Evolutionary conservation across 768 basidiomycete species (phyloP).

Genomic region (Russula earlei): DNA sequence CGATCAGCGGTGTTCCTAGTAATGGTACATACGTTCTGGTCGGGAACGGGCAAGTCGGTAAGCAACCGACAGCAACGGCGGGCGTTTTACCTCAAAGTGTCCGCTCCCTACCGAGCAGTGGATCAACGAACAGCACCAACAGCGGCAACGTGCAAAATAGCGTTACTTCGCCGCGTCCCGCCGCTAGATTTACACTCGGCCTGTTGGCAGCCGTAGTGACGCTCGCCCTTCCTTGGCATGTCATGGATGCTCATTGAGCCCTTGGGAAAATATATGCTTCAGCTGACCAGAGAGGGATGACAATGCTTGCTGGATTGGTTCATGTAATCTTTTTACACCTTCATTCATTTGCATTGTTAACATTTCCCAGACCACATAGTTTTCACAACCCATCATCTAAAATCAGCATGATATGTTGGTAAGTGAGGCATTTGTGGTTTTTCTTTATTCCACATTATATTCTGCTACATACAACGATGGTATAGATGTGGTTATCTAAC

Average conservation of each 20-base stretch:
- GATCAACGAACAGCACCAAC: neutral
- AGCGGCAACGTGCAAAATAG: neutral
- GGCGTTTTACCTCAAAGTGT: constrained; percentile 17
- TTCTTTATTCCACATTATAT: too few species aligned
- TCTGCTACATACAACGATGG: too few species aligned
- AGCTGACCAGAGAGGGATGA: too few species aligned
- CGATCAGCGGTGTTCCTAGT: constrained; percentile 76
- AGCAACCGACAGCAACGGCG: constrained; percentile 40
- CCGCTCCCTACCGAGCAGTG: constrained; percentile 6
- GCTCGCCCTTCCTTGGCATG: neutral
- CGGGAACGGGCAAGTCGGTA: constrained; percentile 67
- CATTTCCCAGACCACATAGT: too few species aligned
- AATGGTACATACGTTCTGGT: constrained; percentile 69
- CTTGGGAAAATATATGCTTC: too few species aligned
- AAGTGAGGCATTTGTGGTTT: too few species aligned
- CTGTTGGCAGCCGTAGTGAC: neutral
- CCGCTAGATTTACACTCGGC: neutral
- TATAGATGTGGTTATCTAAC: too few species aligned
- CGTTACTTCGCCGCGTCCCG: neutral
- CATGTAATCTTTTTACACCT: too few species aligned
- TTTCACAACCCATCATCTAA: too few species aligned
- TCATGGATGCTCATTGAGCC: neutral
- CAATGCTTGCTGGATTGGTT: too few species aligned
- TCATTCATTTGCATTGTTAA: too few species aligned
- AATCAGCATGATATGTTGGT: too few species aligned